Evolutionary conservation across 148 eudicot genomes (phyloP).

Genomic region (Fagopyrum homotropicum): DNA sequence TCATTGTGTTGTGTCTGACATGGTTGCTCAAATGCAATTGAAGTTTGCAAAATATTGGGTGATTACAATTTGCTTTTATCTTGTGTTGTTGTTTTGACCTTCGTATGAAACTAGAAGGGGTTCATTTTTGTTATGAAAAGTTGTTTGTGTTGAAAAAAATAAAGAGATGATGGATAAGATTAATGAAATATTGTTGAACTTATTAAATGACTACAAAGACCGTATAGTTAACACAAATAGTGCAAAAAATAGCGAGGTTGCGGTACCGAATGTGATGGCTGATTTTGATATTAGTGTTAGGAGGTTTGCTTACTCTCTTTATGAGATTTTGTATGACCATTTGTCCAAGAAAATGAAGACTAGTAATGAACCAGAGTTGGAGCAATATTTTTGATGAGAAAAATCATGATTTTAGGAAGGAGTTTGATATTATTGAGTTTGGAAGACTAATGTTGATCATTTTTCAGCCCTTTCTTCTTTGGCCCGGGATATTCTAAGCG

Average conservation of each 20-base stretch:
- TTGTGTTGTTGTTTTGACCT: no score
- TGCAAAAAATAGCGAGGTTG: no score
- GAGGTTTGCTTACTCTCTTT: neutral
- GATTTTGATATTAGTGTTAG: neutral
- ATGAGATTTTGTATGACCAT: neutral
- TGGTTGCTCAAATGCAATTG: no score
- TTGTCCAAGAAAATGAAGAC: neutral
- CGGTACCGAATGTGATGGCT: no score
- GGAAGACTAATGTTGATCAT: neutral
- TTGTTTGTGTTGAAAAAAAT: no score
- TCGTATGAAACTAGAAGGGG: no score
- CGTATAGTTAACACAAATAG: no score
- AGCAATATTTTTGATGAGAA: neutral
- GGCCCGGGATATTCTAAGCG: neutral
- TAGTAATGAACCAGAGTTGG: neutral
- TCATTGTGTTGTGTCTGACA: no score
- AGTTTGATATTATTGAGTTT: neutral
- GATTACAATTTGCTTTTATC: no score
- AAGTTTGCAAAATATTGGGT: no score
- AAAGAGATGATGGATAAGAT: neutral
- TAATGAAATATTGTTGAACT: neutral
- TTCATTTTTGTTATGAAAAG: no score
- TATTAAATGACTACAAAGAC: neutral
- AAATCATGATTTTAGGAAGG: neutral
- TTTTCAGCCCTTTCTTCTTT: neutral